Base-by-base conservation (phyloP, 192 early-diverging fungal species). In the Linnemannia elongata region DNA sequence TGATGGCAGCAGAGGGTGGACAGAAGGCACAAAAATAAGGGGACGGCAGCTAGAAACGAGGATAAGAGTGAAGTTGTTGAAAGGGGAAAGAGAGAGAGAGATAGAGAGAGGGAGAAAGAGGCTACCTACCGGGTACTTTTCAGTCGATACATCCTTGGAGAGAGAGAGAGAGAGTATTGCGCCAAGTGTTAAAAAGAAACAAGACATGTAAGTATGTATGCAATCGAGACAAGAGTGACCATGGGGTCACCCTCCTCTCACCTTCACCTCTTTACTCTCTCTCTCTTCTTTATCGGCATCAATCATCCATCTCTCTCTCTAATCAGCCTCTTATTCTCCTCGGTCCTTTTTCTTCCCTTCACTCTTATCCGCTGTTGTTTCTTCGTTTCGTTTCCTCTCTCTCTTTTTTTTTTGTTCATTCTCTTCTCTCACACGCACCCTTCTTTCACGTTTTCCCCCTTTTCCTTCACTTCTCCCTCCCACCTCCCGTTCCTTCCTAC, bases 1-100 rank as follows among this genome's bases (percentile, higher is more conserved):
- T 45, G 44, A 45, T 0, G 44, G 12, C 12, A 45, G 44, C 3
- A 1, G 7, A 13, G 3, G 12, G 44, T 45, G 44, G 44, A 10
- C 54, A 3, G 24, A 55, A 20, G 52, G 20, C 1, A 17, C 13
- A 20, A 55, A 18, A 55, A 55, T 39, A 55, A 24, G 55, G 24
- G n/a, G 8, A 27, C 24, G 9, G 6, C 3, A 60, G 55, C 8
- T 24, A 60, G 55, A 27, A 27, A 27, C 8, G 55, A 20, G 2
- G 18, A 52, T 52, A 18, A 52, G 49, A 6, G 49, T 20, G 49
- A 18, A 18, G 20, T 49, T 49, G 47, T 18, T 49, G 55, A 57
- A 10, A n/a, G n/a, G n/a, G 87, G 39, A 69, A 80, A 77, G 82
- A 81, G 54, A 24, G 60, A 72, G 42, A 66, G 20, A 79, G 77